phyloP scores from a whole-genome alignment of 768 basidiomycete species.

The Suillus variegatus region DNA sequence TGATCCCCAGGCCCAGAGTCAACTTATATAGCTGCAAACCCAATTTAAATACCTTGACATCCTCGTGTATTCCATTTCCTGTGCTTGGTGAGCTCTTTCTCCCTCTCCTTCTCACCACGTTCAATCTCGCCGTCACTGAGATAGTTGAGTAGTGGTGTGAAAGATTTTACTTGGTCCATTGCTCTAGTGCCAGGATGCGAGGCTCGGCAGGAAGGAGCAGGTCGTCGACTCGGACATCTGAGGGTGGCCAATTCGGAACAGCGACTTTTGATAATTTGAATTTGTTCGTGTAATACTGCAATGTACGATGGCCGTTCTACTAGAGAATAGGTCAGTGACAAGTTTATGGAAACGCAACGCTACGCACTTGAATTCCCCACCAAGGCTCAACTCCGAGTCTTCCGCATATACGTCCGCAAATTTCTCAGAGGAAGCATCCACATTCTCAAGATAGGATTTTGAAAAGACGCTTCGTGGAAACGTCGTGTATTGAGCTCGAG shows the following conservation, averaged over 20 bases:
- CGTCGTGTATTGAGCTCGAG: too few species aligned
- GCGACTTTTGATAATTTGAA: slow-evolving; percentile 87
- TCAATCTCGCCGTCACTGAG: slow-evolving; percentile 90
- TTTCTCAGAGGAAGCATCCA: slow-evolving; percentile 81
- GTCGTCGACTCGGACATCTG: slow-evolving; percentile 89
- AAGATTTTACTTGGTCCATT: slow-evolving; percentile 74
- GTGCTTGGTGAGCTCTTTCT: slow-evolving; percentile 87
- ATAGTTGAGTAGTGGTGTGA: slow-evolving; percentile 85
- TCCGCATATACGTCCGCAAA: slow-evolving; percentile 86
- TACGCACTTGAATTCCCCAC: slow-evolving; percentile 89
- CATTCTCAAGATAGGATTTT: slow-evolving; percentile 61
- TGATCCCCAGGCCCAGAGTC: too few species aligned
- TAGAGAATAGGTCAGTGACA: slow-evolving; percentile 14
- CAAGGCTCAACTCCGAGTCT: slow-evolving; percentile 72
- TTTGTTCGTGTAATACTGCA: slow-evolving; percentile 86
- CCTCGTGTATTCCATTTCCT: slow-evolving; percentile 84
- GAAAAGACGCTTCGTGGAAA: too few species aligned
- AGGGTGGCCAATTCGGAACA: slow-evolving; percentile 91
- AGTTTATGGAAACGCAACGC: not conserved
- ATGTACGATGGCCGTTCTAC: slow-evolving; percentile 91
- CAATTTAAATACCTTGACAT: slow-evolving; percentile 57
- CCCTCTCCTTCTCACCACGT: slow-evolving; percentile 86
- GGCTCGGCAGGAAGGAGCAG: slow-evolving; percentile 88
- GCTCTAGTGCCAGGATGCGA: slow-evolving; percentile 71
- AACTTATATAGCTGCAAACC: too few species aligned